Conservation (phyloP, 2,329 filamentous ascomycete species). For the Chalaropsis ovoidea region DNA sequence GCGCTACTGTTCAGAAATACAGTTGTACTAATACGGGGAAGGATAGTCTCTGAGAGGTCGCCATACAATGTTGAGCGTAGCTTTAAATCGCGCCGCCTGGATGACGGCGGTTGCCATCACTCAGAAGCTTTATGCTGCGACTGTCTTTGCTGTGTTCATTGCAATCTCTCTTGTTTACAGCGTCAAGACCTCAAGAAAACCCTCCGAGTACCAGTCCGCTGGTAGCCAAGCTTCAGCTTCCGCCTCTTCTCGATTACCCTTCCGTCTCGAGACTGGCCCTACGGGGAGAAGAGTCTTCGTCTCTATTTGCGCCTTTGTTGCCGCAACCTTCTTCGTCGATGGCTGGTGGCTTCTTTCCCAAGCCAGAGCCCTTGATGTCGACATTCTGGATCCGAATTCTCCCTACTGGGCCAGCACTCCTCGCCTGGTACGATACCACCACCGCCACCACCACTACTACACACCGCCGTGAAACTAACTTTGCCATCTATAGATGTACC, state of each 20-base stretch:
- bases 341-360: constrained; percentile 21
- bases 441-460: background rate
- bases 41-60: constrained; percentile 11
- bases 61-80: background rate
- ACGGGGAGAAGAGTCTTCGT: constrained; percentile 20
- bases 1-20: background rate
- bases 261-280: constrained; percentile 21
- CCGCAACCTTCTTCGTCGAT: constrained; percentile 17
- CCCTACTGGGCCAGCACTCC: constrained; percentile 18
- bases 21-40: constrained; percentile 15
- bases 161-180: constrained; percentile 8
- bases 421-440: constrained; percentile 21
- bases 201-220: background rate
- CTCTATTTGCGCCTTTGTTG: constrained; percentile 17
- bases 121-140: background rate
- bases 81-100: constrained; percentile 2
- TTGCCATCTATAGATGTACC: constrained; percentile 15
- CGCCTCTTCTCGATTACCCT: constrained; percentile 15
- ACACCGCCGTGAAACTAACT: background rate
- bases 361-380: constrained; percentile 11
- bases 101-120: background rate
- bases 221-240: background rate
- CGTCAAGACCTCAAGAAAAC: constrained; percentile 10
- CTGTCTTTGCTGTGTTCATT: constrained; percentile 13
- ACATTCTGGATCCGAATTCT: constrained; percentile 16